Percentiles rank a stretch among this genome's conserved stretches.
These are phyloP conservation scores for Scenedesmus sp. DNA, from an alignment of 163 green algal species.

Conservation along the genomic window DNA sequence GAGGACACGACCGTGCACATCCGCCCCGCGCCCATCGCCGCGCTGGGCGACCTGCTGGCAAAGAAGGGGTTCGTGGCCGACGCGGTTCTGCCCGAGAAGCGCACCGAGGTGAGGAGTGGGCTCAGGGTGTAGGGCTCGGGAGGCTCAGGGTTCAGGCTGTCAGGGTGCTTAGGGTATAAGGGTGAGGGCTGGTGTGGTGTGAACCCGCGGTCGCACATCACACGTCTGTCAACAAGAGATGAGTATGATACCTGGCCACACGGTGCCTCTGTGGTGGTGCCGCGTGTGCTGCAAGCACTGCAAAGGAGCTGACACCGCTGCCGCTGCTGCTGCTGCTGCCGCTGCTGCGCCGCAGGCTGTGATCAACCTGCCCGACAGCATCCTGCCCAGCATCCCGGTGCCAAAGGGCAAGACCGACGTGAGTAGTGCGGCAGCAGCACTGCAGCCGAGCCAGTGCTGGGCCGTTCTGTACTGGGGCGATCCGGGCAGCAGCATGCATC, in stretches of 20 bases:
- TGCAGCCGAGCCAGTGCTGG: too few relatives aligned
- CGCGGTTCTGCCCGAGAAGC: neutral
- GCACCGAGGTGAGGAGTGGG: neutral
- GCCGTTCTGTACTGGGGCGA: too few relatives aligned
- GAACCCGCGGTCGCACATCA: too few relatives aligned
- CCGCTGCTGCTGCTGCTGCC: neutral
- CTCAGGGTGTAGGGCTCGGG: neutral
- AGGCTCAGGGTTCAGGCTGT: neutral
- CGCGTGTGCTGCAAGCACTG: neutral
- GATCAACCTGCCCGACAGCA: slow-evolving; percentile 46
- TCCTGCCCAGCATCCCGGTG: slow-evolving; percentile 11
- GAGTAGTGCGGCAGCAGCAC: neutral
- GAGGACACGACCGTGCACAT: slow-evolving; percentile 38
- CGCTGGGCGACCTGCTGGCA: neutral
- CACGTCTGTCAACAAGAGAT: too few relatives aligned
- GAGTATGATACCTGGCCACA: too few relatives aligned
- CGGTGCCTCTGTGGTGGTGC: too few relatives aligned
- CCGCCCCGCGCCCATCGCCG: neutral
- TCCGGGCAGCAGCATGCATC: too few relatives aligned
- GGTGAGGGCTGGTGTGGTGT: too few relatives aligned
- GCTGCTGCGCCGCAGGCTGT: slow-evolving; percentile 1
- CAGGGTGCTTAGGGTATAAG: neutral
- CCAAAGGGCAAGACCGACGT: slow-evolving; percentile 32
- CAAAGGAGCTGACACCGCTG: neutral
- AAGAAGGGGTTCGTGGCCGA: neutral